Conservation (phyloP, 2,329 filamentous ascomycete species). For the Aspergillus phoenicis region DNA sequence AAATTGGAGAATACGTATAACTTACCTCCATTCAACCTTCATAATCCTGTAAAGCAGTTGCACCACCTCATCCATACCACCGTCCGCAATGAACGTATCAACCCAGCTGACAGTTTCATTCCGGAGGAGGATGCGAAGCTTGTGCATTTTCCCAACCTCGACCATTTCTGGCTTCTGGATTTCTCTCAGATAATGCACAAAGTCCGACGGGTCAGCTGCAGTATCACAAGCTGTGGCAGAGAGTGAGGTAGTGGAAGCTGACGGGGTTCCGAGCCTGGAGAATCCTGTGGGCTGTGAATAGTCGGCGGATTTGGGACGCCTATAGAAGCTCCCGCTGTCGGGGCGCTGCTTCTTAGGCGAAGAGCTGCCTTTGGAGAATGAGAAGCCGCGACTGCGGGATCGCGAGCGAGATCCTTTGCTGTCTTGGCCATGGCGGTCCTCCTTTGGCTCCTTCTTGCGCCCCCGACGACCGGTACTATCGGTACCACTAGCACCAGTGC, state of each 20-base stretch:
- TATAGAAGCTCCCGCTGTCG: slow-evolving; percentile 65
- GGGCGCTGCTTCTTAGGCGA: slow-evolving; percentile 77
- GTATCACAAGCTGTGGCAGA: slow-evolving; percentile 70
- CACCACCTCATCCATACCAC: slow-evolving; percentile 91
- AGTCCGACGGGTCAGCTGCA: slow-evolving; percentile 75
- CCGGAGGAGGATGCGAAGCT: slow-evolving; percentile 81
- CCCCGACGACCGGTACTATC: slow-evolving; percentile 39
- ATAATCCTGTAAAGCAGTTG: slow-evolving; percentile 86
- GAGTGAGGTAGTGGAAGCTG: slow-evolving; percentile 55
- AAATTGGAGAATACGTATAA: neutral
- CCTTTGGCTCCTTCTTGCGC: slow-evolving; percentile 47
- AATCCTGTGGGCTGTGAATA: slow-evolving; percentile 63
- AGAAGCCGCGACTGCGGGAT: slow-evolving; percentile 76
- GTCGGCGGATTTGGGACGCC: slow-evolving; percentile 72
- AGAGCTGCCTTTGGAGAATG: slow-evolving; percentile 68
- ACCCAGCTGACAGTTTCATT: slow-evolving; percentile 98
- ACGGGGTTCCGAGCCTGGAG: slow-evolving; percentile 57
- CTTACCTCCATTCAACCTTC: slow-evolving; percentile 91
- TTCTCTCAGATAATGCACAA: slow-evolving; percentile 81
- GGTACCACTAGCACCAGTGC: slow-evolving; percentile 40
- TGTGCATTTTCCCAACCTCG: slow-evolving; percentile 94
- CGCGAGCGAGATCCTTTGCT: slow-evolving; percentile 49
- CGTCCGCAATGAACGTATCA: slow-evolving; percentile 83
- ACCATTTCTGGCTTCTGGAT: slow-evolving; percentile 78
- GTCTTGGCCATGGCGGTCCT: slow-evolving; percentile 46